A percentile compares a stretch with the other conserved stretches of the same genome.
phyloP scores from a whole-genome alignment of 192 early-diverging fungal species.

The Backusella tuberculispora region DNA sequence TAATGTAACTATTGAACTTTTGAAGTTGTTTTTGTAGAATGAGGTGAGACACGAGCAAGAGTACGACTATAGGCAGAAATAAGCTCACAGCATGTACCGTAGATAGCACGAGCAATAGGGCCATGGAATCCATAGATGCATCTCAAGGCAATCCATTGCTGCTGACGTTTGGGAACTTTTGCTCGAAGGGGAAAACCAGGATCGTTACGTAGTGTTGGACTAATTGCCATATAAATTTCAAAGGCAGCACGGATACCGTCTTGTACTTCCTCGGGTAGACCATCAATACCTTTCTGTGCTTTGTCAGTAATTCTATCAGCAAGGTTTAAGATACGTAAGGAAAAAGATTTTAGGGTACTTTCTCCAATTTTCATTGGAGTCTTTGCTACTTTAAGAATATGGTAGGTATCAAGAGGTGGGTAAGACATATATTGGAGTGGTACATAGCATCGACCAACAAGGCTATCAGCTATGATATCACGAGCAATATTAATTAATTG shows the following conservation, averaged over 20 bases:
- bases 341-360: conserved; percentile 21
- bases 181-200: conserved; percentile 44
- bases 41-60: not conserved
- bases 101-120: conserved; percentile 14
- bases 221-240: conserved; percentile 52
- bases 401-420: not conserved
- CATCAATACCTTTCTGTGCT: conserved; percentile 42
- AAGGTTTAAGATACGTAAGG: conserved; percentile 34
- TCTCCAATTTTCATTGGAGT: conserved; percentile 24
- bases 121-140: conserved; percentile 37
- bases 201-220: conserved; percentile 34
- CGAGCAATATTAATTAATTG: conserved; percentile 61
- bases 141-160: conserved; percentile 36
- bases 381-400: conserved; percentile 9
- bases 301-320: conserved; percentile 32
- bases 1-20: not conserved
- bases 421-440: conserved; percentile 42
- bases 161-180: conserved; percentile 26
- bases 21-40: not conserved
- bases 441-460: conserved; percentile 47
- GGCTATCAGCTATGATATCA: conserved; percentile 50
- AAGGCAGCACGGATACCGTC: conserved; percentile 47
- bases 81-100: not conserved
- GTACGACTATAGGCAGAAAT: not conserved
- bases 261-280: conserved; percentile 43